A percentile compares a stretch with the other conserved stretches of the same genome.
Evolutionary conservation across 306 rosid genomes (phyloP).

Genomic region (Citrullus amarus): DNA sequence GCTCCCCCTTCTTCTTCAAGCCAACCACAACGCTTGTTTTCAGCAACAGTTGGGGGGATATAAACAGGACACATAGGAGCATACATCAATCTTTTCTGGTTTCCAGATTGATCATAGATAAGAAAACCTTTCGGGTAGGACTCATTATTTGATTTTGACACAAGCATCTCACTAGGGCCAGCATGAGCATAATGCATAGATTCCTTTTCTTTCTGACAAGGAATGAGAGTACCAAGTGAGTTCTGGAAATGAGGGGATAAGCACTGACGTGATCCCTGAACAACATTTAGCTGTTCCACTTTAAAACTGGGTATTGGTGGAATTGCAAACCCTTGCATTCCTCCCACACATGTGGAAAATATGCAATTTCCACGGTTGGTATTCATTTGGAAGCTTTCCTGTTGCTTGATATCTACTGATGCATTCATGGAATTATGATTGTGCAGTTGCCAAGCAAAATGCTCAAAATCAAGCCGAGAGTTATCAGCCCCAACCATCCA

Average conservation of each 20-base stretch:
- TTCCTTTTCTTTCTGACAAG: slow-evolving; percentile 17
- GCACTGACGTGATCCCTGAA: slow-evolving; percentile 25
- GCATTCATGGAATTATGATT: slow-evolving; percentile 21
- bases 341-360: slow-evolving; percentile 21
- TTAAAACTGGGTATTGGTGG: slow-evolving; percentile 23
- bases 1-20: slow-evolving; percentile 11
- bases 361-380: slow-evolving; percentile 15
- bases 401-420: slow-evolving; percentile 20
- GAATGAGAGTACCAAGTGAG: slow-evolving; percentile 19
- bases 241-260: slow-evolving; percentile 15
- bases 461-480: slow-evolving; percentile 30
- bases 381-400: slow-evolving; percentile 21
- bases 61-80: slow-evolving; percentile 28
- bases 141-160: slow-evolving; percentile 26
- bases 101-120: slow-evolving; percentile 54
- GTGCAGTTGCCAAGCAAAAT: slow-evolving; percentile 40
- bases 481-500: slow-evolving; percentile 53
- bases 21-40: slow-evolving; percentile 11
- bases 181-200: slow-evolving; percentile 2
- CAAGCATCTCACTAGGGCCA: slow-evolving; percentile 15
- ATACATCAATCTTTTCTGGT: slow-evolving; percentile 50
- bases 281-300: slow-evolving; percentile 26
- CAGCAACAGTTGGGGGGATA: slow-evolving; percentile 16
- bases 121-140: slow-evolving; percentile 48
- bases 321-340: slow-evolving; percentile 27